Percentiles rank a stretch among this genome's conserved stretches.
phyloP scores from a whole-genome alignment of 805 yeast species.

The Candida nonsorbophila region DNA sequence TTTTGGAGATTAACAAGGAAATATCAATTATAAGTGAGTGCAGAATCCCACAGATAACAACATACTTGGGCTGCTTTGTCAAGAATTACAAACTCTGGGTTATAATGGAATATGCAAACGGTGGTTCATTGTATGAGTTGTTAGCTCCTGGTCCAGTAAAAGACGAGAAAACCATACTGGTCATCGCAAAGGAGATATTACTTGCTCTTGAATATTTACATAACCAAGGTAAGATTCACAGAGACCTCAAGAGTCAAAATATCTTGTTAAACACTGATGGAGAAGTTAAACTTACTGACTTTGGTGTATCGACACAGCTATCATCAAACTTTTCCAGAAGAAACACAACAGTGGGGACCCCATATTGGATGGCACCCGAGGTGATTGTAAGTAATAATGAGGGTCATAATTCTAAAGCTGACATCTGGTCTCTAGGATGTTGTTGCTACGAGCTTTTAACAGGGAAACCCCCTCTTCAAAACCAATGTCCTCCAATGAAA shows the following conservation, averaged over 20 bases:
- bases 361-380: conserved; percentile 65
- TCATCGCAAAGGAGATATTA: conserved; percentile 50
- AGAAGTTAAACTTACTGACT: conserved; percentile 39
- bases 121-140: conserved; percentile 69
- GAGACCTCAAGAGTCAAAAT: conserved; percentile 41
- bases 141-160: conserved; percentile 53
- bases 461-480: conserved; percentile 66
- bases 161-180: conserved; percentile 47
- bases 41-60: conserved; percentile 55
- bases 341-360: conserved; percentile 50
- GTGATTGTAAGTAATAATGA: conserved; percentile 53
- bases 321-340: conserved; percentile 37
- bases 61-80: conserved; percentile 67
- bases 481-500: conserved; percentile 35
- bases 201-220: conserved; percentile 65
- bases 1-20: conserved; percentile 69
- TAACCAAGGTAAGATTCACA: conserved; percentile 69
- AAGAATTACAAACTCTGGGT: conserved; percentile 70
- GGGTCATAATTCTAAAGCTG: conserved; percentile 56
- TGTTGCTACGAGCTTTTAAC: conserved; percentile 68
- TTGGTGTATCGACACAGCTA: conserved; percentile 41
- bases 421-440: conserved; percentile 77
- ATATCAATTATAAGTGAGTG: conserved; percentile 67
- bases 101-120: conserved; percentile 75
- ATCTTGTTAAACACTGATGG: conserved; percentile 32